Conservation (phyloP, 768 basidiomycete genomes). For the Tremella mesenterica region DNA sequence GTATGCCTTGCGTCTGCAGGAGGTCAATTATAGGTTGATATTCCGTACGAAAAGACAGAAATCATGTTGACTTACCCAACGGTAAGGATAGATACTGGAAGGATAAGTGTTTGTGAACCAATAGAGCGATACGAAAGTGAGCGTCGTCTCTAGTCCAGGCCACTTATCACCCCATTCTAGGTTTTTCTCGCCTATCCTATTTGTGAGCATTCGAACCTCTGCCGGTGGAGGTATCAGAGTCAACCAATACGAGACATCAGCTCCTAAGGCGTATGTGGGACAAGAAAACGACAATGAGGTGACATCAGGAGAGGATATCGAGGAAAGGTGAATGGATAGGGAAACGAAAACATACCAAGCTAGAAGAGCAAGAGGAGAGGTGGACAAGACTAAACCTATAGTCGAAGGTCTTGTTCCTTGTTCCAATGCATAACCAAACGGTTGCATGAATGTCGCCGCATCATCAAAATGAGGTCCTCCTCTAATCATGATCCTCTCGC, state of each 20-base stretch:
- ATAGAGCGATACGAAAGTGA: conserved; percentile 36
- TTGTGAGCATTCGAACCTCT: not conserved
- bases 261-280: not conserved
- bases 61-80: not conserved
- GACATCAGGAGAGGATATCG: no score
- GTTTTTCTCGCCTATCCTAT: conserved; percentile 44
- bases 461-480: not conserved
- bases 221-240: not conserved
- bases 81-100: conserved; percentile 18
- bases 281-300: no score
- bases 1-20: conserved; percentile 2
- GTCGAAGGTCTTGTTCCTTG: conserved; percentile 12
- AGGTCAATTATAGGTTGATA: no score
- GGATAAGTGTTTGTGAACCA: conserved; percentile 30
- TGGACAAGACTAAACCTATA: conserved; percentile 7
- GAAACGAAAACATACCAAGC: conserved; percentile 15
- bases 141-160: conserved; percentile 22
- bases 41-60: no score
- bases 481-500: not conserved
- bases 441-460: not conserved
- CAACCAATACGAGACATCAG: no score
- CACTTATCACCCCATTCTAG: conserved; percentile 34
- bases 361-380: conserved; percentile 11
- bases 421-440: conserved; percentile 11
- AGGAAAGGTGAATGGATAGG: no score